Percentiles rank a stretch among this genome's conserved stretches.
phyloP scores from a whole-genome alignment of 768 basidiomycete genomes.

The Russula brevipes region DNA sequence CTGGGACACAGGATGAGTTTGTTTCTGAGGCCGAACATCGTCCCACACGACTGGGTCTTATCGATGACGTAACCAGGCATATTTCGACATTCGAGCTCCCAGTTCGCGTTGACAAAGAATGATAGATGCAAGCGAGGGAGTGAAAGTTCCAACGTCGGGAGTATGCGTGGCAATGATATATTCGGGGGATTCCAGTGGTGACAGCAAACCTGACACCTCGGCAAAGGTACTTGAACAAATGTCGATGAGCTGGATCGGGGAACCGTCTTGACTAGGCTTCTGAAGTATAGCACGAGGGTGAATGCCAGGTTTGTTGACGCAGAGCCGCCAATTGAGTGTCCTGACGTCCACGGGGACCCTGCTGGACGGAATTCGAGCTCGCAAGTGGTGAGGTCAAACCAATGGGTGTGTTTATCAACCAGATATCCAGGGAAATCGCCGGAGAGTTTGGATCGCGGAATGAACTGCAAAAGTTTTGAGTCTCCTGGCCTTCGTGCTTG shows the following conservation, averaged over 20 bases:
- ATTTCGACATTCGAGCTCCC: constrained; percentile 37
- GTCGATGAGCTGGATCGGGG: neutral
- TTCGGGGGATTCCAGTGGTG: constrained; percentile 1
- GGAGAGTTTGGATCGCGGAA: constrained; percentile 31
- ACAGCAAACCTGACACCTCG: constrained; percentile 1
- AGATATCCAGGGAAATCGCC: constrained; percentile 34
- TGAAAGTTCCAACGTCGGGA: constrained; percentile 20
- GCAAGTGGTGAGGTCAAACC: constrained; percentile 30
- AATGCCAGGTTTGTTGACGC: neutral
- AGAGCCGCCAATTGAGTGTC: constrained; percentile 30
- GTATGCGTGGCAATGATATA: neutral
- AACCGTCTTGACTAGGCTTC: neutral
- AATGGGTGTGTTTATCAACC: constrained; percentile 33
- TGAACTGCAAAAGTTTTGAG: constrained; percentile 28
- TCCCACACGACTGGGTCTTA: constrained; percentile 37
- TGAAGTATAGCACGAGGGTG: neutral
- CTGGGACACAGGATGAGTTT: constrained; percentile 25
- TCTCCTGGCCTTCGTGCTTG: neutral
- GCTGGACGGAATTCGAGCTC: constrained; percentile 35
- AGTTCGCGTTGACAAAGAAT: constrained; percentile 35
- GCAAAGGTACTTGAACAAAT: constrained; percentile 6
- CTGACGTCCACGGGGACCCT: constrained; percentile 30
- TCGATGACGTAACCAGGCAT: constrained; percentile 43
- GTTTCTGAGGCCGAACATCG: constrained; percentile 41
- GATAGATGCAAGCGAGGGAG: constrained; percentile 41